Evolutionary conservation across 177 flowering plant genomes (phyloP).

Genomic region (Telopea speciosissima): DNA sequence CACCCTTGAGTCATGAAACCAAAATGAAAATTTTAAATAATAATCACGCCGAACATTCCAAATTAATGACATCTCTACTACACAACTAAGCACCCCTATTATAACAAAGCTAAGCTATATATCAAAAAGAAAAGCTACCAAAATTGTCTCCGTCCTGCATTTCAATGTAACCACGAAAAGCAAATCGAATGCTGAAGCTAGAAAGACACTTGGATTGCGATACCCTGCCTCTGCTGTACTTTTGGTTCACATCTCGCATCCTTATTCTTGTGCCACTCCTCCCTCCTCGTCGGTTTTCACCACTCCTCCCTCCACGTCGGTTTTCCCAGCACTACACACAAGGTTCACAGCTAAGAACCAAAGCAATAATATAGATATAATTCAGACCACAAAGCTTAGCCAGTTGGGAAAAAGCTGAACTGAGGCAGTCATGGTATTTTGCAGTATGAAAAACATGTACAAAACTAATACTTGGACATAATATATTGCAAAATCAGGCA

Average conservation of each 20-base stretch:
- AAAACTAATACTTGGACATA: too few species aligned
- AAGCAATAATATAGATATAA: neutral
- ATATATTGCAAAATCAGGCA: neutral
- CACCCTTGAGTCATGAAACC: too few species aligned
- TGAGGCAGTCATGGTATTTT: neutral
- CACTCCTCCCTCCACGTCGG: neutral
- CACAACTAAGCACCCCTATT: neutral
- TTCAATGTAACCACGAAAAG: neutral
- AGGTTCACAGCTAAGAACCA: neutral
- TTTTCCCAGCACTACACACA: neutral
- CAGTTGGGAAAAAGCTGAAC: neutral
- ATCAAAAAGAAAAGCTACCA: neutral
- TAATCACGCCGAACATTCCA: neutral
- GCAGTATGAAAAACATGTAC: too few species aligned
- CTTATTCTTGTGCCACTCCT: neutral
- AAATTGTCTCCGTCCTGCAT: neutral
- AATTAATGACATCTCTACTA: neutral
- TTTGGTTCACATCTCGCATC: neutral
- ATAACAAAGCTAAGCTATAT: neutral
- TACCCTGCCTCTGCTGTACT: neutral
- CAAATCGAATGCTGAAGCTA: neutral
- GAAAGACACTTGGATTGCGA: neutral
- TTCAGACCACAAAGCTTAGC: neutral
- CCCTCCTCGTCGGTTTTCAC: neutral
- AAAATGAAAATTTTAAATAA: too few species aligned